These are phyloP conservation scores for Stachybotrys chlorohalonatus DNA, from an alignment of 2,329 filamentous ascomycete genomes.

Conservation along the genomic window DNA sequence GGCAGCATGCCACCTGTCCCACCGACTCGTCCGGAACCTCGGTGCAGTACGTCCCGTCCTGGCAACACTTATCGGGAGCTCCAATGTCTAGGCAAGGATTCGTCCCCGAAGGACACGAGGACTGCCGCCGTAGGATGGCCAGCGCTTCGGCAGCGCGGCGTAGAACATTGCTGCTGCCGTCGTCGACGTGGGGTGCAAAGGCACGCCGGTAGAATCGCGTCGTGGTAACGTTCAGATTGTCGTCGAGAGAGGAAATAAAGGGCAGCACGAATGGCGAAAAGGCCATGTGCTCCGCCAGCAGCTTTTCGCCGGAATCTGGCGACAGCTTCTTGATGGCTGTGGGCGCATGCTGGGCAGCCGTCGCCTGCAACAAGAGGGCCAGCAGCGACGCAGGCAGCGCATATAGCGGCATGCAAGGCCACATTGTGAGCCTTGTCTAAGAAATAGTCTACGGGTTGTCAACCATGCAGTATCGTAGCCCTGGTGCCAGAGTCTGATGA, in stretches of 20 bases:
- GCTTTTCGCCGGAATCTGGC: constrained; percentile 62
- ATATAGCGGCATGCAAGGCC: neutral
- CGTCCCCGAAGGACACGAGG: constrained; percentile 61
- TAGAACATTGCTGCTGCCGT: constrained; percentile 19
- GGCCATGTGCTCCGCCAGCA: constrained; percentile 58
- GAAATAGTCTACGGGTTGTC: no score
- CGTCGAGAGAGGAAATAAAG: constrained; percentile 15
- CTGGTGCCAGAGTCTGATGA: no score
- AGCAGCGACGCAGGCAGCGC: constrained; percentile 35
- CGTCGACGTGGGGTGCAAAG: constrained; percentile 37
- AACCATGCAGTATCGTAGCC: no score
- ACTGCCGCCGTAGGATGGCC: constrained; percentile 42
- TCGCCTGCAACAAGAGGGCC: constrained; percentile 29
- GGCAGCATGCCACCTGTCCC: constrained; percentile 69
- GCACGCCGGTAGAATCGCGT: constrained; percentile 34
- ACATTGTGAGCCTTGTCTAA: neutral
- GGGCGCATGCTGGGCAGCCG: constrained; percentile 32
- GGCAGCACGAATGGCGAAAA: constrained; percentile 24
- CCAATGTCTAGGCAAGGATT: constrained; percentile 54
- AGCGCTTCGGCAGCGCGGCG: constrained; percentile 37
- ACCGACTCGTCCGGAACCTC: constrained; percentile 51
- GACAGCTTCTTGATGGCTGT: constrained; percentile 65
- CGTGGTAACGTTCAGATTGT: constrained; percentile 6
- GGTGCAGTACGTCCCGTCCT: constrained; percentile 56
- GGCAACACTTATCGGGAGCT: constrained; percentile 65